Evolutionary conservation across 257 asterid genomes (phyloP).

Genomic region (Nicotiana obtusifolia): DNA sequence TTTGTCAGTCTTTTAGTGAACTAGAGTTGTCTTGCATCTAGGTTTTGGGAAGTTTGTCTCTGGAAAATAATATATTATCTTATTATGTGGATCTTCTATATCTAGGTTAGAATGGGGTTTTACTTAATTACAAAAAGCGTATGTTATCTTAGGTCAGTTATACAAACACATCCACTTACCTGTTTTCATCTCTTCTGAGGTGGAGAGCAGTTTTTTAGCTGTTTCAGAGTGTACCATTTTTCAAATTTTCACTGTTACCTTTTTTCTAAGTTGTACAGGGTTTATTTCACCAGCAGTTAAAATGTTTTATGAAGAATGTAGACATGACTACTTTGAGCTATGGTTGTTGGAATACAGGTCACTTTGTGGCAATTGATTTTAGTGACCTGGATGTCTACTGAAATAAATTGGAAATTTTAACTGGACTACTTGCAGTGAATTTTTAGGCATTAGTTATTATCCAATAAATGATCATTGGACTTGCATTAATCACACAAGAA

Average conservation of each 20-base stretch:
- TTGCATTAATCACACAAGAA: neutral
- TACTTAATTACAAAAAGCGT: neutral
- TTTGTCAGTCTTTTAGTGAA: neutral
- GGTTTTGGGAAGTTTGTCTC: slow-evolving; percentile 2
- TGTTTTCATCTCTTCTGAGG: neutral
- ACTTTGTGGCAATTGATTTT: neutral
- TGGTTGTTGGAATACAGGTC: slow-evolving; percentile 4
- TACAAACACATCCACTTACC: neutral
- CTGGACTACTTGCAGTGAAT: neutral
- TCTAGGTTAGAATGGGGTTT: neutral
- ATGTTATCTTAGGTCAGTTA: neutral
- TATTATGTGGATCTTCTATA: neutral
- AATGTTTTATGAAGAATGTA: neutral
- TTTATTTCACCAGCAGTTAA: neutral
- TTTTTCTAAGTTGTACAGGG: neutral
- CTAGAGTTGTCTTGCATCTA: neutral
- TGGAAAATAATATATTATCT: neutral
- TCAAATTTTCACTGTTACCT: neutral
- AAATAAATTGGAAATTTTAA: neutral
- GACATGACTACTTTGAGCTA: neutral
- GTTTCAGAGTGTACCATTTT: neutral
- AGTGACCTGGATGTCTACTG: neutral
- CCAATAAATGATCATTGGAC: neutral
- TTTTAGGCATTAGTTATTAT: neutral
- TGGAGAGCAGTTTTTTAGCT: neutral